These are phyloP conservation scores for Paecilomyces fulvus DNA, from an alignment of 2,329 filamentous ascomycete species.

Conservation along the genomic window DNA sequence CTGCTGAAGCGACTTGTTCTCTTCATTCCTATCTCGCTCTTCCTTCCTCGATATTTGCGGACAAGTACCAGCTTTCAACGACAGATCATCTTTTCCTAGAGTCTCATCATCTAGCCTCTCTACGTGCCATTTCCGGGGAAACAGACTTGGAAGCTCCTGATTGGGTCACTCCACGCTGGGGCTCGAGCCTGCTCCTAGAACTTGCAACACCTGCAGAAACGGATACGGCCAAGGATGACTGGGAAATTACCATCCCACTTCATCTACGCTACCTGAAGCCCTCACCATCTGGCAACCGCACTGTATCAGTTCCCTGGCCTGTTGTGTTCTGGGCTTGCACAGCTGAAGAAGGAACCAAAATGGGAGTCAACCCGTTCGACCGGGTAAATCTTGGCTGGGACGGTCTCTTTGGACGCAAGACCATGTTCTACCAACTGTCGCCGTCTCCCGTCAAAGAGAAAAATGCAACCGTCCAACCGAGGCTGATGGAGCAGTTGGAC, in stretches of 20 bases:
- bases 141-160: slow-evolving; percentile 86
- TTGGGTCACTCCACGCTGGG: slow-evolving; percentile 70
- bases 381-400: slow-evolving; percentile 79
- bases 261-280: slow-evolving; percentile 77
- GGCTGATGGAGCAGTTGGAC: slow-evolving; percentile 47
- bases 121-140: slow-evolving; percentile 63
- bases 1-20: slow-evolving; percentile 51
- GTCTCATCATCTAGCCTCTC: slow-evolving; percentile 65
- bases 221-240: slow-evolving; percentile 11
- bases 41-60: slow-evolving; percentile 71
- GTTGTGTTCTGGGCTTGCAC: slow-evolving; percentile 85
- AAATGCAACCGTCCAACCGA: slow-evolving; percentile 4
- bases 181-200: slow-evolving; percentile 67
- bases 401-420: slow-evolving; percentile 63
- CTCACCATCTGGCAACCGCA: slow-evolving; percentile 44
- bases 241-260: slow-evolving; percentile 55
- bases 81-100: slow-evolving; percentile 58
- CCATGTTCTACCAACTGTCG: slow-evolving; percentile 72
- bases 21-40: slow-evolving; percentile 76
- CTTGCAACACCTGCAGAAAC: slow-evolving; percentile 49
- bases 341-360: slow-evolving; percentile 51
- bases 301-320: slow-evolving; percentile 65
- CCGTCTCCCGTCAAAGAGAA: slow-evolving; percentile 34
- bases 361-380: slow-evolving; percentile 76
- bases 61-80: slow-evolving; percentile 69